phyloP scores from a whole-genome alignment of 1,284 basidiomycete species.

The Meripilus lineatus region DNA sequence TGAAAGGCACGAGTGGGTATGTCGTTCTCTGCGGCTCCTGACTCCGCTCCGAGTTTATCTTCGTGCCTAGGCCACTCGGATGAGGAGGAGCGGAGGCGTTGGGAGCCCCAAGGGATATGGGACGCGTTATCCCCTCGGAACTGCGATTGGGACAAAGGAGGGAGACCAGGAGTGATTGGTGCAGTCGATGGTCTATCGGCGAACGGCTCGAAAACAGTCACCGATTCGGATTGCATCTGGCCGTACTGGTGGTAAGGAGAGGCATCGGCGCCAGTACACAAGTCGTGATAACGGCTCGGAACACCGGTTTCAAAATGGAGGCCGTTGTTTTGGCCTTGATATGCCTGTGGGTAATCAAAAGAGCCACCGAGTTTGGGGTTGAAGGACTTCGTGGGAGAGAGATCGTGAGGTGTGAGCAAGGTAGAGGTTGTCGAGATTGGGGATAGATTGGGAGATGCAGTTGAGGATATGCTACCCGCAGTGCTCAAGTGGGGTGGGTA shows the following conservation, averaged over 20 bases:
- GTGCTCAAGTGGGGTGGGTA: constrained; percentile 31
- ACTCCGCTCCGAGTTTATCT: constrained; percentile 18
- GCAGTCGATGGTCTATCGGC: constrained; percentile 36
- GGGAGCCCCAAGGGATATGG: constrained; percentile 20
- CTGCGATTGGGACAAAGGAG: constrained; percentile 24
- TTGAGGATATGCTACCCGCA: constrained; percentile 37
- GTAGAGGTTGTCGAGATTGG: constrained; percentile 62
- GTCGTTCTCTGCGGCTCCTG: constrained; percentile 12
- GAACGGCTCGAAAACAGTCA: constrained; percentile 44
- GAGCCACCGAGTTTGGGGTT: constrained; percentile 48
- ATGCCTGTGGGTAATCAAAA: constrained; percentile 39
- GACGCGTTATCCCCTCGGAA: constrained; percentile 19
- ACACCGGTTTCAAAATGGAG: constrained; percentile 28
- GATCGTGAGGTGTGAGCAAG: constrained; percentile 62
- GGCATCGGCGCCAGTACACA: constrained; percentile 12
- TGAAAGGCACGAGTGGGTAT: constrained; percentile 32
- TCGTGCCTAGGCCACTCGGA: constrained; percentile 32
- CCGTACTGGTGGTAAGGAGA: constrained; percentile 24
- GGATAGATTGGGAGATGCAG: constrained; percentile 56
- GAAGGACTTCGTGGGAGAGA: constrained; percentile 57
- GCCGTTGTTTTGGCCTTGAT: constrained; percentile 21
- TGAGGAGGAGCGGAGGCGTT: constrained; percentile 23
- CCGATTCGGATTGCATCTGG: constrained; percentile 26
- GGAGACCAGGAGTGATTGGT: constrained; percentile 30
- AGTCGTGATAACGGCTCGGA: constrained; percentile 17